A percentile compares a stretch with the other conserved stretches of the same genome.
These are phyloP conservation scores for Apophysomyces sp. DNA, from an alignment of 371 early-diverging fungal genomes.

Conservation along the genomic window DNA sequence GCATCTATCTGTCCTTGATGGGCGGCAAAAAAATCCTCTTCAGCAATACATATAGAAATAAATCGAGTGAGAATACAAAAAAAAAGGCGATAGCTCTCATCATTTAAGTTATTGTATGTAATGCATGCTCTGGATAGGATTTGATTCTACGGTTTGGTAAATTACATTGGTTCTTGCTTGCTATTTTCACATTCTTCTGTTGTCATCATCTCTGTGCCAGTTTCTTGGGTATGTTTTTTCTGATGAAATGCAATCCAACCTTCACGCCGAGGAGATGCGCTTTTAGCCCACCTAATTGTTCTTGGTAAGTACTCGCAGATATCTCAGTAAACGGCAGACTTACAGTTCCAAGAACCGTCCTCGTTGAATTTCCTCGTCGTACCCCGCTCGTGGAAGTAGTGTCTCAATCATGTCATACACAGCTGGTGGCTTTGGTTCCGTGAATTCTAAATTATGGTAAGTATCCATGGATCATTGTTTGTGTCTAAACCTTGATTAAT, in stretches of 20 bases:
- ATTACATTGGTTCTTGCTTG: background rate
- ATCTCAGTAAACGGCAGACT: constrained; percentile 10
- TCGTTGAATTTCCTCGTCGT: constrained; percentile 34
- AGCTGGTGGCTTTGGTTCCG: constrained; percentile 57
- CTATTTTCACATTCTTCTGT: background rate
- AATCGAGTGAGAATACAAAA: too few relatives aligned
- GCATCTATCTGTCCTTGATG: too few relatives aligned
- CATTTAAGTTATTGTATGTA: too few relatives aligned
- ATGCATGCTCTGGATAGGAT: too few relatives aligned
- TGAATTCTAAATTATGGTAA: constrained; percentile 32
- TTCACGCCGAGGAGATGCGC: constrained; percentile 37
- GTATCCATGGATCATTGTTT: background rate
- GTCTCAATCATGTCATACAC: constrained; percentile 69
- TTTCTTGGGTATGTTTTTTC: constrained; percentile 24
- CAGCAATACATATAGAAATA: too few relatives aligned
- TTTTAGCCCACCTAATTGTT: constrained; percentile 44
- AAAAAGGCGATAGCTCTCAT: too few relatives aligned
- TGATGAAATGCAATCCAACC: constrained; percentile 66
- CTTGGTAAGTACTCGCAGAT: background rate
- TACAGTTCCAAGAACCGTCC: constrained; percentile 58
- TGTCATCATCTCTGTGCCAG: background rate
- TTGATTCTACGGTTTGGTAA: background rate
- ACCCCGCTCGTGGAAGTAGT: constrained; percentile 54
- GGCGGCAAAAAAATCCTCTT: too few relatives aligned
- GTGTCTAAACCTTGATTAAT: constrained; percentile 31